Evolutionary conservation across 805 yeast species (phyloP).

Genomic region (Scheffersomyces spartinae): DNA sequence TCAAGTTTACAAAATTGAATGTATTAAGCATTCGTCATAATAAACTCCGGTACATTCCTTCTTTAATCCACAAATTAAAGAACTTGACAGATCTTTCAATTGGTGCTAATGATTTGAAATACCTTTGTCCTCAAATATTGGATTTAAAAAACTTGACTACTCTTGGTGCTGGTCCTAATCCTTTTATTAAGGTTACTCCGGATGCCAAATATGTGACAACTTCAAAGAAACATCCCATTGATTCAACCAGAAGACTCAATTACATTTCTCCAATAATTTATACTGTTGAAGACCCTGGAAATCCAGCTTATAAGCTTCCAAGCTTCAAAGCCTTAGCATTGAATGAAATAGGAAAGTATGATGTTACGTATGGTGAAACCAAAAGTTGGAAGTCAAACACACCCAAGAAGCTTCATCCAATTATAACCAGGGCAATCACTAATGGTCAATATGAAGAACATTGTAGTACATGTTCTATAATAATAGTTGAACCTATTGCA

Average conservation of each 20-base stretch:
- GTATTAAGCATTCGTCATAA: conserved; percentile 30
- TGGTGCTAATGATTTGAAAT: conserved; percentile 22
- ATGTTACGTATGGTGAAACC: conserved; percentile 32
- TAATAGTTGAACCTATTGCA: conserved; percentile 29
- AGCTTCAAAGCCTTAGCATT: conserved; percentile 24
- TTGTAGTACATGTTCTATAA: conserved; percentile 22
- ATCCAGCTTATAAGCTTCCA: conserved; percentile 13
- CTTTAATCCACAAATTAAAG: conserved; percentile 34
- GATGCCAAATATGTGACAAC: conserved; percentile 14
- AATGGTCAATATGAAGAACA: conserved; percentile 23
- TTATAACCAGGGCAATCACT: conserved; percentile 23
- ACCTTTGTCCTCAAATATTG: conserved; percentile 23
- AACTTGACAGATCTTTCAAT: conserved; percentile 25
- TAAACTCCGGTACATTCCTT: conserved; percentile 29
- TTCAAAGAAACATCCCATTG: conserved; percentile 4
- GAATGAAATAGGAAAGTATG: conserved; percentile 24
- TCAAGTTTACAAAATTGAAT: conserved; percentile 28
- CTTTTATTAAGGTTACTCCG: conserved; percentile 16
- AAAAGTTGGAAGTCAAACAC: conserved; percentile 26
- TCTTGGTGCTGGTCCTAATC: conserved; percentile 33
- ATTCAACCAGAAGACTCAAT: conserved; percentile 7
- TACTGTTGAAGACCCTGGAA: conserved; percentile 4
- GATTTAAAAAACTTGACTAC: conserved; percentile 15
- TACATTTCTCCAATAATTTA: conserved; percentile 13
- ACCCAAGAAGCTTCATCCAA: conserved; percentile 20